Evolutionary conservation across 2,329 filamentous ascomycete genomes (phyloP).

Genomic region (Aspergillus carbonarius): DNA sequence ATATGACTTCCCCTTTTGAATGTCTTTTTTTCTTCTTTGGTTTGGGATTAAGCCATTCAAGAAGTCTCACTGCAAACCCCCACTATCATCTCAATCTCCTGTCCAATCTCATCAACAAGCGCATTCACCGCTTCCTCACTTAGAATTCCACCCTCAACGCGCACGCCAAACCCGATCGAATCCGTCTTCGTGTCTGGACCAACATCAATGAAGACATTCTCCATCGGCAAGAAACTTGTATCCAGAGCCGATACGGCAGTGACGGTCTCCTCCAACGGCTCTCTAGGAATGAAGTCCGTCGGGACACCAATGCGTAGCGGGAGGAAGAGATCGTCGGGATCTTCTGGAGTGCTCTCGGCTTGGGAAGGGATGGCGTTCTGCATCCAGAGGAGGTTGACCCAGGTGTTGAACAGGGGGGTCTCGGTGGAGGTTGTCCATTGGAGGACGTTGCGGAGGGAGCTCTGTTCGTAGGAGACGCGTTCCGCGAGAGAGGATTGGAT

Average conservation of each 20-base stretch:
- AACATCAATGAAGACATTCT: conserved; percentile 29
- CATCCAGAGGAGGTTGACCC: conserved; percentile 35
- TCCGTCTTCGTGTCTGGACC: conserved; percentile 25
- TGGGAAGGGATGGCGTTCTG: conserved; percentile 14
- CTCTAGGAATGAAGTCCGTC: conserved; percentile 25
- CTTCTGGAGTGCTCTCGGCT: background rate
- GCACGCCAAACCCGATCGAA: conserved; percentile 28
- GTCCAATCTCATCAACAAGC: conserved; percentile 20
- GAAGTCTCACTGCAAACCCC: background rate
- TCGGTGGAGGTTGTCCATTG: conserved; percentile 15
- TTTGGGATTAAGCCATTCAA: too few species aligned
- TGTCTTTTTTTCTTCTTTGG: too few species aligned
- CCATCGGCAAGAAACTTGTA: conserved; percentile 22
- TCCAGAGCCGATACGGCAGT: conserved; percentile 26
- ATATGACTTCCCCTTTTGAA: too few species aligned
- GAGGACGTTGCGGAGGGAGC: conserved; percentile 26
- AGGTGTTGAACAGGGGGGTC: conserved; percentile 30
- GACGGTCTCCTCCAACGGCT: conserved; percentile 7
- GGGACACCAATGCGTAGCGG: conserved; percentile 27
- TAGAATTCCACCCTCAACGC: conserved; percentile 27
- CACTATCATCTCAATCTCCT: conserved; percentile 21
- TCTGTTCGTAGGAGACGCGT: conserved; percentile 31
- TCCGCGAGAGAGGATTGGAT: conserved; percentile 27
- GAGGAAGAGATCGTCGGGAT: conserved; percentile 15
- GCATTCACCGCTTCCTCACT: conserved; percentile 15